phyloP scores from a whole-genome alignment of 805 yeast genomes.

The Starmerella scarabaei region DNA sequence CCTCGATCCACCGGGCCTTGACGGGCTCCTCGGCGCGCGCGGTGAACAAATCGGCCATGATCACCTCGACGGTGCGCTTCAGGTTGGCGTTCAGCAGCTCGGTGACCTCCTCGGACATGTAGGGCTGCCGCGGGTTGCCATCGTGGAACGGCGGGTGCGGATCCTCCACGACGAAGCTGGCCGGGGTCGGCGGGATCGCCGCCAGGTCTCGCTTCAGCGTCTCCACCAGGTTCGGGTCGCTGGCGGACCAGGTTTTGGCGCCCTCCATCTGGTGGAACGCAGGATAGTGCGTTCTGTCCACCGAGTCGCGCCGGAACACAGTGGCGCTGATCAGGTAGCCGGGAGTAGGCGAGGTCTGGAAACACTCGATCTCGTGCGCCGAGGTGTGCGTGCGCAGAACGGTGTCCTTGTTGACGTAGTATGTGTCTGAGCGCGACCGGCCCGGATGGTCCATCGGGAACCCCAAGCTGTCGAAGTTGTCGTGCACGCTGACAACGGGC shows the following conservation, averaged over 20 bases:
- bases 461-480: slow-evolving; percentile 85
- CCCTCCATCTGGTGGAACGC: slow-evolving; percentile 98
- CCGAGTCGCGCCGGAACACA: slow-evolving; percentile 89
- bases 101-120: slow-evolving; percentile 59
- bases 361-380: slow-evolving; percentile 89
- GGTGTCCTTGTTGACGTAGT: slow-evolving; percentile 62
- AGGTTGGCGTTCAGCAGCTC: slow-evolving; percentile 61
- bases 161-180: slow-evolving; percentile 61
- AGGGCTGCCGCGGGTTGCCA: slow-evolving; percentile 66
- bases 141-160: slow-evolving; percentile 43
- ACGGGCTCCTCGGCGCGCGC: slow-evolving; percentile 61
- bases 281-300: slow-evolving; percentile 92
- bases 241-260: slow-evolving; percentile 67
- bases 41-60: slow-evolving; percentile 72
- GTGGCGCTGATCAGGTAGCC: slow-evolving; percentile 92
- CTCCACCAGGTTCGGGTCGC: slow-evolving; percentile 31
- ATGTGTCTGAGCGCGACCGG: slow-evolving; percentile 81
- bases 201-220: slow-evolving; percentile 47
- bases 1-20: slow-evolving; percentile 86
- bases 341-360: slow-evolving; percentile 49
- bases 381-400: slow-evolving; percentile 89
- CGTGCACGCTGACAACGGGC: slow-evolving; percentile 69
- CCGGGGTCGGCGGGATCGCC: slow-evolving; percentile 44
- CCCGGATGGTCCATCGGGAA: slow-evolving; percentile 92
- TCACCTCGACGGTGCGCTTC: slow-evolving; percentile 70